Conservation (phyloP, 495 filamentous ascomycete species). For the Podospora tetraspora region DNA sequence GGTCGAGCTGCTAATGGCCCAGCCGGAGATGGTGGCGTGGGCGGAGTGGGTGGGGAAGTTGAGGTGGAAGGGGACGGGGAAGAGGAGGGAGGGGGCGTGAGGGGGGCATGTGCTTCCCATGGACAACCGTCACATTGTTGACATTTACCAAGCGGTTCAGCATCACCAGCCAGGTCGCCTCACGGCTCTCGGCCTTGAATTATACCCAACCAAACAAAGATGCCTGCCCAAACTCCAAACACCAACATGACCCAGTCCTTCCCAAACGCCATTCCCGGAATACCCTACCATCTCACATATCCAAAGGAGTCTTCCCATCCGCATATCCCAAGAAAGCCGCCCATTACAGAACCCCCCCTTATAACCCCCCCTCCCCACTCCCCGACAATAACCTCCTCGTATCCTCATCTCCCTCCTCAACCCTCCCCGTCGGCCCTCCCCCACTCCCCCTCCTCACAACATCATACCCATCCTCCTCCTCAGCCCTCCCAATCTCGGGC, state of each 20-base stretch:
- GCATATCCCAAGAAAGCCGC: neutral
- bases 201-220: neutral
- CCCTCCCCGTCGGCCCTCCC: conserved; percentile 13
- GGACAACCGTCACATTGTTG: neutral
- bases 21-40: conserved; percentile 70
- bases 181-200: neutral
- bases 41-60: conserved; percentile 60
- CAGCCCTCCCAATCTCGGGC: conserved; percentile 16
- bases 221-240: neutral
- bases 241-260: neutral
- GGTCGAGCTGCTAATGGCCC: conserved; percentile 60
- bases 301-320: too few species aligned
- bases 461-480: conserved; percentile 16
- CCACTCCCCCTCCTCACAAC: conserved; percentile 4
- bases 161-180: neutral
- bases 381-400: conserved; percentile 16
- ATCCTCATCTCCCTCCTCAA: conserved; percentile 16
- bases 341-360: too few species aligned
- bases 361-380: neutral
- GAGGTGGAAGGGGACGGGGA: conserved; percentile 56
- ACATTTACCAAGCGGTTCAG: neutral
- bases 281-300: neutral
- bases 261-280: neutral
- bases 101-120: neutral
- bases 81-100: neutral